Evolutionary conservation across 1,284 basidiomycete genomes (phyloP), one percentile per base, ranked within the genome.

Genomic region (Ganoderma boninense): DNA sequence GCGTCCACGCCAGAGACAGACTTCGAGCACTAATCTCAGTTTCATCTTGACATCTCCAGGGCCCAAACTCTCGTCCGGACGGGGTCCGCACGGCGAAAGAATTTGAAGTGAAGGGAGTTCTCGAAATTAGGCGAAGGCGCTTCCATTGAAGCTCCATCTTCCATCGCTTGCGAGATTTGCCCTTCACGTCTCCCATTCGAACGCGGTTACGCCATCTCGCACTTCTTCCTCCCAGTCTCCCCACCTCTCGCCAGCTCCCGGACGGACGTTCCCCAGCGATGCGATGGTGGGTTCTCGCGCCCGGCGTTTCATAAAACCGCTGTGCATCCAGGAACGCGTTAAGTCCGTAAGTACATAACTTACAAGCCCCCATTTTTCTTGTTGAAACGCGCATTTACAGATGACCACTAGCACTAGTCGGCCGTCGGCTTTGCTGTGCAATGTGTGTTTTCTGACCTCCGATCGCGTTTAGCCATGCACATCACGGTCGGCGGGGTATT

Each of bases 111-210:
- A 38, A 38, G 38, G 38, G 38, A 38, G 29, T 10, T 8, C 38
- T 38, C 38, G n/a, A 49, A n/a, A 23, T 10, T 20, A 49, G 20
- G n/a, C 18, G 20, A 52, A 52, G 11, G 49, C 49, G 49, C 23
- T 23, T 52, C 5, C 49, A 11, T 23, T 16, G 13, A 14, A 52
- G 10, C 10, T 52, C 5, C 49, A 11, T 26, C 49, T 52, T 52
- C 49, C 49, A 26, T 52, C 49, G 49, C 49, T 52, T 26, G 49
- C 49, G 13, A 52, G 49, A 52, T 52, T 52, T 52, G n/a, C 49
- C 49, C 49, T 52, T 52, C 43, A 18, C 14, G 14, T 14, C 14
- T 43, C 1, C 43, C 43, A 18, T 43, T 43, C 23, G 23, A 14
- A 26, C 8, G 23, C 23, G 23, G 23, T 52, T 52, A 52, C 49